Evolutionary conservation across 2,329 filamentous ascomycete genomes (phyloP).

Genomic region (Hypoxylon sp.): DNA sequence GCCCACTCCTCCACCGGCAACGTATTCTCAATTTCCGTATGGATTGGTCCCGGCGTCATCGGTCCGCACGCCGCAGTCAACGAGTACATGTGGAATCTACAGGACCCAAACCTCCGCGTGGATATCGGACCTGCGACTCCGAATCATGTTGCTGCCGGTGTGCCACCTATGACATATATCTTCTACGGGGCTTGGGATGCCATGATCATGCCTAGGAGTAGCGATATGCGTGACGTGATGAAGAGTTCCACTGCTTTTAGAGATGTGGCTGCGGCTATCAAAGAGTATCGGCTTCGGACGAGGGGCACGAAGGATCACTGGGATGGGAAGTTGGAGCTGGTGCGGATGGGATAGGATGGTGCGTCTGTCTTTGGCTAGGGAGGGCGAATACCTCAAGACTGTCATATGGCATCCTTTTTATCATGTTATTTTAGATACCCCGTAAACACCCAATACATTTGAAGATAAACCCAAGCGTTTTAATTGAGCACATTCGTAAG

Average conservation of each 20-base stretch:
- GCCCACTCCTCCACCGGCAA: slow-evolving; percentile 44
- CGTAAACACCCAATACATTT: too few species aligned
- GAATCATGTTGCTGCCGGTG: slow-evolving; percentile 59
- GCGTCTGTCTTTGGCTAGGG: too few species aligned
- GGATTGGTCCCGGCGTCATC: slow-evolving; percentile 54
- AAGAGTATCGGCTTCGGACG: slow-evolving; percentile 42
- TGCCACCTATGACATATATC: slow-evolving; percentile 55
- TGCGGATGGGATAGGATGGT: slow-evolving; percentile 26
- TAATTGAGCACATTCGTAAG: too few species aligned
- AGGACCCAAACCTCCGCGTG: slow-evolving; percentile 48
- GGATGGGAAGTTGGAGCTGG: slow-evolving; percentile 45
- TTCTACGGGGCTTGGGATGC: slow-evolving; percentile 63
- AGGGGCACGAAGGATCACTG: slow-evolving; percentile 43
- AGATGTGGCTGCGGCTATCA: slow-evolving; percentile 45
- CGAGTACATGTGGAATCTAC: slow-evolving; percentile 58
- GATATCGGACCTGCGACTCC: slow-evolving; percentile 57
- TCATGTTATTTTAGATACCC: too few species aligned
- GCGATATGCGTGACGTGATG: slow-evolving; percentile 22
- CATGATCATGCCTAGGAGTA: slow-evolving; percentile 51
- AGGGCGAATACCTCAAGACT: too few species aligned
- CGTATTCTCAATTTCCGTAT: slow-evolving; percentile 51
- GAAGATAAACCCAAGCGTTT: too few species aligned
- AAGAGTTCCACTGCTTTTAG: slow-evolving; percentile 29
- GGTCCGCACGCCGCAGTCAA: slow-evolving; percentile 51
- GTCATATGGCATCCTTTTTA: too few species aligned